Evolutionary conservation across 1,284 basidiomycete genomes (phyloP), one percentile per base, ranked within the genome.

Genomic region (Irpex rosettiformis): DNA sequence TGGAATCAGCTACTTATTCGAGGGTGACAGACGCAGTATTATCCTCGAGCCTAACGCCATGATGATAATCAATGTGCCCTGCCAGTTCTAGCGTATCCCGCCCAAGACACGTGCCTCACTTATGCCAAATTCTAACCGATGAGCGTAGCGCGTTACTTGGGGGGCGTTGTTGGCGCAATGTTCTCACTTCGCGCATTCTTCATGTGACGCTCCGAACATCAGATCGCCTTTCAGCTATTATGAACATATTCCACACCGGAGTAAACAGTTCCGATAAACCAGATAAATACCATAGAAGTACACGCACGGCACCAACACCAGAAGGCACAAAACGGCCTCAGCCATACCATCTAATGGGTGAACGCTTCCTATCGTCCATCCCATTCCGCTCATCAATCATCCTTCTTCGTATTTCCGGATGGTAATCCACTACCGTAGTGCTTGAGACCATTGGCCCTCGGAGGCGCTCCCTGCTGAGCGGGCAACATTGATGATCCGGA

Each of bases 351-450:
- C 48, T 22, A 51, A 10, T 51, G 11, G 10, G 10, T 18, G 8
- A 10, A 4, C 13, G 43, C 43, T 27, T 51, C 48, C 7, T 22
- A 18, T 22, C 43, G 21, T 45, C 43, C 33, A 16, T n/a, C 21
- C 21, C 43, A 8, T 45, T 18, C 43, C 18, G 21, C 21, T 11
- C 8, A 40, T 72, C 65, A 80, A 68, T 81, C 79, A 60, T 75
- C 78, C 71, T 81, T 81, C 69, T 74, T 79, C 43, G 59, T 59
- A 55, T 63, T 65, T 54, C 48, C 55, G 55, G 43, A 8, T 21
- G 61, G 49, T 43, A 56, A 29, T 48, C 65, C 66, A 24, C 61
- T 63, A 30, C 63, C 64, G 52, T 55, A 24, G 52, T 65, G 60
- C 43, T 65, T 52, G 37, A 61, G 21, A 51, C 64, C 63, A 25